Evolutionary conservation across 2,329 filamentous ascomycete species (phyloP).

Genomic region (Dryadomyces quercivorus): DNA sequence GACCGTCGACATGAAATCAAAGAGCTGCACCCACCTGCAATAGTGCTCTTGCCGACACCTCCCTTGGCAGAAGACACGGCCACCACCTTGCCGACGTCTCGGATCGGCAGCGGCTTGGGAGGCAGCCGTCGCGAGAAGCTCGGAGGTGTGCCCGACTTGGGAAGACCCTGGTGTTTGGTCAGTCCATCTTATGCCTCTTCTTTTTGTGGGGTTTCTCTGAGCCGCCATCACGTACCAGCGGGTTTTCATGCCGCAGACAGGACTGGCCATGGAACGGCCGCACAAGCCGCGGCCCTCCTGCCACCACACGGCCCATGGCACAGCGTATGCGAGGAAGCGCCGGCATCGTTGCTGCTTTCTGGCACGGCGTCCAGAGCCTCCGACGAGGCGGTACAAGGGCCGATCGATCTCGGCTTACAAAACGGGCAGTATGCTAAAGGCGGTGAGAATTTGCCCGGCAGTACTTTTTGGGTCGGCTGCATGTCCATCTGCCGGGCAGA

Average conservation of each 20-base stretch:
- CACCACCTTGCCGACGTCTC: constrained; percentile 79
- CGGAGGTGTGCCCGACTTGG: constrained; percentile 61
- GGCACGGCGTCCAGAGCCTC: not conserved
- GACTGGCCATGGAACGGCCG: constrained; percentile 39
- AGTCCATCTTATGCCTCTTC: not conserved
- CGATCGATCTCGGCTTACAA: not conserved
- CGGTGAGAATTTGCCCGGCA: constrained; percentile 6
- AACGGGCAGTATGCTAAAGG: not conserved
- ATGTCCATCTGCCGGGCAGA: not conserved
- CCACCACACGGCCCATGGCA: constrained; percentile 13
- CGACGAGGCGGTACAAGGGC: not conserved
- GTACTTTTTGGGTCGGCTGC: not conserved
- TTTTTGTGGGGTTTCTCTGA: not conserved
- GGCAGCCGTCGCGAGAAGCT: constrained; percentile 73
- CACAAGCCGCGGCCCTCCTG: constrained; percentile 3
- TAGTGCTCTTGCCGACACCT: constrained; percentile 94
- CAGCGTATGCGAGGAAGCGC: not conserved
- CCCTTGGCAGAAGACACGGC: constrained; percentile 97
- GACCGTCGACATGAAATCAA: not conserved
- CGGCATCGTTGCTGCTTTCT: constrained; percentile 1
- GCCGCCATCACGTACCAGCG: constrained; percentile 45
- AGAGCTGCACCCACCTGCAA: constrained; percentile 47
- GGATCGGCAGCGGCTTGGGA: constrained; percentile 59
- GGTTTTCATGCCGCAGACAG: constrained; percentile 67
- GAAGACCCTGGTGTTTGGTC: constrained; percentile 56